A percentile compares a stretch with the other conserved stretches of the same genome.
These are phyloP conservation scores for Dioscorea dumetorum DNA, from an alignment of 106 monocot genomes.

Conservation along the genomic window DNA sequence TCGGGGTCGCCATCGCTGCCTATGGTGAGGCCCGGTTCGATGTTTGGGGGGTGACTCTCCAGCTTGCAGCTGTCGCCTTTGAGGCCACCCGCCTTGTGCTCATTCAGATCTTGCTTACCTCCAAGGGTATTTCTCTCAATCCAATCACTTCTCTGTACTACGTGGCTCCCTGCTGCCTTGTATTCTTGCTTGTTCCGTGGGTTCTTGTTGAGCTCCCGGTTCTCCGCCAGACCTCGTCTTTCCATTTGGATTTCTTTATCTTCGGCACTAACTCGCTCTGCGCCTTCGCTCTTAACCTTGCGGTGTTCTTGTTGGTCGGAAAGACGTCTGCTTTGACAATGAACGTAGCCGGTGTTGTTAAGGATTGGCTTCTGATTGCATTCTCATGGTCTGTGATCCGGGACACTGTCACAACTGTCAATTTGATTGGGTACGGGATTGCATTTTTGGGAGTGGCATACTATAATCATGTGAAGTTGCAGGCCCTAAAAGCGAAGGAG, in stretches of 20 bases:
- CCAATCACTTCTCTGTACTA: slow-evolving; percentile 68
- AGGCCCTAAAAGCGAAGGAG: slow-evolving; percentile 46
- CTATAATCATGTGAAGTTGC: slow-evolving; percentile 47
- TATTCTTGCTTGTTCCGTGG: slow-evolving; percentile 43
- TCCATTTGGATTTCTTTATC: slow-evolving; percentile 38
- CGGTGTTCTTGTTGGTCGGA: slow-evolving; percentile 68
- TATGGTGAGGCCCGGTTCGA: slow-evolving; percentile 45
- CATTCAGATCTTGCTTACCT: slow-evolving; percentile 44
- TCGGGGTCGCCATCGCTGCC: slow-evolving; percentile 46
- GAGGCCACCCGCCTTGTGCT: slow-evolving; percentile 48
- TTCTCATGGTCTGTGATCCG: slow-evolving; percentile 75
- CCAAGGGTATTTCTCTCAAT: slow-evolving; percentile 59
- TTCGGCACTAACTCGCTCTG: slow-evolving; percentile 70
- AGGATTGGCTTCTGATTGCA: slow-evolving; percentile 71
- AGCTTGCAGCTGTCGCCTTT: slow-evolving; percentile 41
- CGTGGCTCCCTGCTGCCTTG: slow-evolving; percentile 45
- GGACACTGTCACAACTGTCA: slow-evolving; percentile 55
- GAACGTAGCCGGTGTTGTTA: slow-evolving; percentile 78
- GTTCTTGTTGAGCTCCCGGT: slow-evolving; percentile 35
- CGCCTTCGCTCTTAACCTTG: slow-evolving; percentile 69
- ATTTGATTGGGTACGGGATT: slow-evolving; percentile 56
- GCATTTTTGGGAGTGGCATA: slow-evolving; percentile 45
- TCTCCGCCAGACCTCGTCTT: slow-evolving; percentile 21
- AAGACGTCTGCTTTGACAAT: slow-evolving; percentile 80
- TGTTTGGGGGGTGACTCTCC: slow-evolving; percentile 25